Base-by-base conservation (phyloP, 83 land plant genomes). In the Isoetes engelmannii region DNA sequence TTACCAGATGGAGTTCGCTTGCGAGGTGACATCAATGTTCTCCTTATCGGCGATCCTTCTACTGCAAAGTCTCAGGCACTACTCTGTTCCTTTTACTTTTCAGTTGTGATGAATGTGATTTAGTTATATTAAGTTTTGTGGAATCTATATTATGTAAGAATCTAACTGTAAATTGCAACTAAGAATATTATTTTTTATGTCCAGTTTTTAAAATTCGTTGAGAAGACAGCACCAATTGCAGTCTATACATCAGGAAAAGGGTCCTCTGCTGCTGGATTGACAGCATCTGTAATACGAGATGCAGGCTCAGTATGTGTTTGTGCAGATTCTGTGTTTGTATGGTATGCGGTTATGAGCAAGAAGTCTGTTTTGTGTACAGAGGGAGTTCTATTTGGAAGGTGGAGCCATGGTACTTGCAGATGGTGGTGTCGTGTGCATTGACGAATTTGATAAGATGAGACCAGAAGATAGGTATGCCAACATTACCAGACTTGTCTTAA, bases 331-430 rank as follows among this genome's bases (percentile, higher is more conserved):
- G 13, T 13, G 13, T 51, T 5, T 53, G 51, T 18, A 65, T 12
- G 37, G 37, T 28, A 28, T 28, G 37, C 37, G 2, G 37, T 28
- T 28, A 28, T 2, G 37, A 28, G 37, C 58, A 19, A 54, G 28
- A 5, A 19, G 21, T 7, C 37, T 28, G 12, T 15, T 59, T 15
- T 53, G 64, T 41, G 57, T 76, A 55, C 86, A 94, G 99, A 82
- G 99, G 44, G 99, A 94, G 69, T 94, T 94, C 77, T 90, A 94
- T 70, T 84, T 90, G 44, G 99, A 94, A 82, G 99, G 99, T 72
- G 99, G 99, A 47, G 99, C 97, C 45, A 94, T 94, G 99, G 99
- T 94, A 70, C 82, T 94, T 76, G 99, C 99, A 45, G 99, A 94
- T 83, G 99, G 99, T 63, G 99, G 99, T 68, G 99, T 94, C 69